Evolutionary conservation across 352 stramenopile genomes (phyloP).

Genomic region (Blastocystis sp.): DNA sequence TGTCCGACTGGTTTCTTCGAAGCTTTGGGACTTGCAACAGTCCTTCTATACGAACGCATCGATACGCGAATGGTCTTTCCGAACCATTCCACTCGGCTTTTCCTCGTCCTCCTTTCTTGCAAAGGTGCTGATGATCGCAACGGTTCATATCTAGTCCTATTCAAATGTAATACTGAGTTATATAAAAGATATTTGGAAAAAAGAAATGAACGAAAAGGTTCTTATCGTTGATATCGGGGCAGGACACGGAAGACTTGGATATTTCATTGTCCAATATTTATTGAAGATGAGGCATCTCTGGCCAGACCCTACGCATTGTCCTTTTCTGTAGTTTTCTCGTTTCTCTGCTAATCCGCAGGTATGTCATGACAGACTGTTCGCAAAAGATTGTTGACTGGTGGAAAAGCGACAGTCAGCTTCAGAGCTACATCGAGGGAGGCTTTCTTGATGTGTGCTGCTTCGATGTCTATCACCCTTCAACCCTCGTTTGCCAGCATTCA

Average conservation of each 20-base stretch:
- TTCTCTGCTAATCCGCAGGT: not conserved
- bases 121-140: not conserved
- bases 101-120: conserved; percentile 12
- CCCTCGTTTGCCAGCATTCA: not conserved
- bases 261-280: conserved; percentile 28
- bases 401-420: not conserved
- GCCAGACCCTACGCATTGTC: not conserved
- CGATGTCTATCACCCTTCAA: not conserved
- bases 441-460: not conserved
- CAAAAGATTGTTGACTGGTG: conserved; percentile 1
- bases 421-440: not conserved
- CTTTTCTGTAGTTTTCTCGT: conserved; percentile 1
- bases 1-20: not conserved
- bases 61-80: not conserved
- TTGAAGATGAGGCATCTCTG: not conserved
- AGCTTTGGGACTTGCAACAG: conserved; percentile 17
- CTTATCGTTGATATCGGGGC: conserved; percentile 44
- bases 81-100: not conserved
- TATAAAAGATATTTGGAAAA: conserved; percentile 4
- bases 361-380: conserved; percentile 49
- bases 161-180: conserved; percentile 33
- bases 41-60: not conserved
- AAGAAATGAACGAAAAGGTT: not conserved
- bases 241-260: conserved; percentile 32
- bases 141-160: not conserved